Base-by-base conservation (phyloP, 148 eudicot species). In the Arbutus unedo region DNA sequence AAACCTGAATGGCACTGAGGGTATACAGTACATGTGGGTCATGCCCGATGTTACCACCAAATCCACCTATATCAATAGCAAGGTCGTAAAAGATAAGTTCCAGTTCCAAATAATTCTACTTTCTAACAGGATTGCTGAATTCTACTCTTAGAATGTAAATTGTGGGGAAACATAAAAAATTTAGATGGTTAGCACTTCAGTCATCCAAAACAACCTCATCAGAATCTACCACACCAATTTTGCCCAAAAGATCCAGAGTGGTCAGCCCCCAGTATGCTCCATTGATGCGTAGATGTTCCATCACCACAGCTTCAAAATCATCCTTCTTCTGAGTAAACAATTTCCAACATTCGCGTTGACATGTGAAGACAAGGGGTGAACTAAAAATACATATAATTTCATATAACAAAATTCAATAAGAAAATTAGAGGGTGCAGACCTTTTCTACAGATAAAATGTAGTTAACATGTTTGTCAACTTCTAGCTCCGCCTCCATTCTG, bases 241-340 rank as follows among this genome's bases (percentile, higher is more conserved):
- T 96, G 55, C 97, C 94, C 79, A 96, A 85, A 57, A 96, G 89
- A 88, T 96, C 95, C 57, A 96, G 89, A 53, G 99, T 87, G 13
- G 93, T 91, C 85, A 96, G 89, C 79, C 99, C 99, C 99, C 99
- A 96, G 51, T 96, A 96, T 38, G 98, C 99, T 71, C 99, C 99
- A 85, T 92, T 94, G 81, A 96, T 83, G 75, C 95, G 86, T 21
- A 93, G 90, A 83, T 96, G 99, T 87, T 94, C 97, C 92, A 90
- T 93, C 55, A 92, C 90, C 77, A 94, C 94, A 18, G 99, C 90
- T 84, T 89, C 95, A 86, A 94, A 90, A 70, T 84, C 82, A 80
- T 93, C 95, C 86, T 93, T 96, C 76, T 85, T 92, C 98, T 93
- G 87, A 51, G 18, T 57, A 79, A 45, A 74, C 51, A 50, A 60